Evolutionary conservation across 2,329 filamentous ascomycete species (phyloP).

Genomic region (Penicillium freii): DNA sequence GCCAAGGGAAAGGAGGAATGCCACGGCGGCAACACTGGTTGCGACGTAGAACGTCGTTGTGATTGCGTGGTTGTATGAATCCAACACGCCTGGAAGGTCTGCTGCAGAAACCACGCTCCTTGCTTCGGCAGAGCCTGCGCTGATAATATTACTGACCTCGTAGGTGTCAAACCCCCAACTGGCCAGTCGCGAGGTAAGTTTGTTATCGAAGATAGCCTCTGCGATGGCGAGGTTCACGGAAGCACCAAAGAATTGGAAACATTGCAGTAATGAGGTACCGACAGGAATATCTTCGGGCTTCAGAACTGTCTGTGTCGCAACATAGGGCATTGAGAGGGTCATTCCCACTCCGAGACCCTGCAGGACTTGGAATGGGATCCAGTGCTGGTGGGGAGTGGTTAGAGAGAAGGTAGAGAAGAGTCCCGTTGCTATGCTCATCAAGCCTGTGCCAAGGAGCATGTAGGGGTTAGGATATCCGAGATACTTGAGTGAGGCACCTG

Average conservation of each 20-base stretch:
- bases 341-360: slow-evolving; percentile 13
- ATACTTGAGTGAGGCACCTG: neutral
- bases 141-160: neutral
- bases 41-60: neutral
- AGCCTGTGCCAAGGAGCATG: neutral
- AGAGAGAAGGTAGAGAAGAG: neutral
- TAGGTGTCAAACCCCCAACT: neutral
- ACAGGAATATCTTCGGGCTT: neutral
- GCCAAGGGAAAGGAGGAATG: neutral
- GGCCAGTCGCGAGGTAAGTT: neutral
- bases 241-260: neutral
- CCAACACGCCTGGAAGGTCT: neutral
- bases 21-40: neutral
- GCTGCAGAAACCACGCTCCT: neutral
- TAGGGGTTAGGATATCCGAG: neutral
- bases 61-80: neutral
- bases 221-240: neutral
- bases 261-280: neutral
- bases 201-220: neutral
- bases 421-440: neutral
- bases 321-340: slow-evolving; percentile 11
- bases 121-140: neutral
- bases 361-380: slow-evolving; percentile 12
- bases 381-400: neutral
- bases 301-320: neutral